Percentiles rank a stretch among this genome's conserved stretches.
Conservation (phyloP, 805 yeast species). For the Saturnispora galanensis region DNA sequence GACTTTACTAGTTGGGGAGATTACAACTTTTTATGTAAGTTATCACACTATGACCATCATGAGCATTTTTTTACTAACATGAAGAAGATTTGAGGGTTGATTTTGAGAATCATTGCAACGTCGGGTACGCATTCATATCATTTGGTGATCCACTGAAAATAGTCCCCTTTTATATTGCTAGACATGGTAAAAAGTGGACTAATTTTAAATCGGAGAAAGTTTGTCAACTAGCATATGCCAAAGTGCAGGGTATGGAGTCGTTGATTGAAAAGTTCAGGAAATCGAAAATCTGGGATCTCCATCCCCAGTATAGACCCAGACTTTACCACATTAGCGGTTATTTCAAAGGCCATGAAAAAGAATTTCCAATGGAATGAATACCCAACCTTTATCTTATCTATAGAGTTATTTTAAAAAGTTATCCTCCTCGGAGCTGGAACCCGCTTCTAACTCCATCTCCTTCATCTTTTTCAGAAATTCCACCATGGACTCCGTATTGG, state of each 20-base stretch:
- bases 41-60: neutral
- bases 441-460: constrained; percentile 8
- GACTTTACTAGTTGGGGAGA: constrained; percentile 34
- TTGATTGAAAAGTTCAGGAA: constrained; percentile 39
- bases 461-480: constrained; percentile 52
- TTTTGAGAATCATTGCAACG: constrained; percentile 42
- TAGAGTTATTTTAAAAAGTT: no score
- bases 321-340: constrained; percentile 37
- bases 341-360: constrained; percentile 31
- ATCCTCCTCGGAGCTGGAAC: constrained; percentile 4
- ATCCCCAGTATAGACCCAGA: constrained; percentile 38
- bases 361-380: constrained; percentile 27
- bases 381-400: no score
- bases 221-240: constrained; percentile 43
- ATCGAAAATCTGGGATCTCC: constrained; percentile 39
- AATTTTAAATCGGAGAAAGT: constrained; percentile 39
- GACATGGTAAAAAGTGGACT: constrained; percentile 40
- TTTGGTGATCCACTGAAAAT: constrained; percentile 36
- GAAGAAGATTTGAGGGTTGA: constrained; percentile 37
- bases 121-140: constrained; percentile 46
- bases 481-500: constrained; percentile 58
- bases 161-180: constrained; percentile 33
- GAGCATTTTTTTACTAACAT: neutral
- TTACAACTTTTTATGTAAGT: constrained; percentile 32
- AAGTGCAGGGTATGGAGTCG: constrained; percentile 37